Percentiles rank a stretch among this genome's conserved stretches.
Conservation (phyloP, 805 yeast species). For the Starmera pachycereana region DNA sequence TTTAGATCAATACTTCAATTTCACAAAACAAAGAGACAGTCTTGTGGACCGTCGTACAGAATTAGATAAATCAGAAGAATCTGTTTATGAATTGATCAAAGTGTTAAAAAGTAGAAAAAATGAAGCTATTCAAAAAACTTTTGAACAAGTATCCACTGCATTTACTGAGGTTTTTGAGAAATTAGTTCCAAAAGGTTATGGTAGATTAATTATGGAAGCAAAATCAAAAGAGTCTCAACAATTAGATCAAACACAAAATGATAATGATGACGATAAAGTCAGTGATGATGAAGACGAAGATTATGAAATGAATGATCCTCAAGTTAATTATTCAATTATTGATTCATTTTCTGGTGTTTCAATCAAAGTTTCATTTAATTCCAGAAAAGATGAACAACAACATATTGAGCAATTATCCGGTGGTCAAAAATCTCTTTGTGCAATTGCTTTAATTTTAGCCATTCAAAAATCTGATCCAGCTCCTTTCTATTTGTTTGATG, state of each 20-base stretch:
- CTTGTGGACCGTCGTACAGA: slow-evolving; percentile 57
- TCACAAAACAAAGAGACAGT: slow-evolving; percentile 62
- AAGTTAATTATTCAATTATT: slow-evolving; percentile 17
- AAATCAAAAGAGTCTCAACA: slow-evolving; percentile 4
- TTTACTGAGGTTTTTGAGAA: slow-evolving; percentile 68
- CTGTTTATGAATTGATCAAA: slow-evolving; percentile 63
- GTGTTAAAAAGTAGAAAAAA: slow-evolving; percentile 71
- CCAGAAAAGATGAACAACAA: slow-evolving; percentile 75
- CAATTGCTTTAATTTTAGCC: slow-evolving; percentile 86
- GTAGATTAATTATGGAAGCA: slow-evolving; percentile 52
- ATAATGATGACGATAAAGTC: slow-evolving; percentile 13
- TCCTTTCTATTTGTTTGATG: slow-evolving; percentile 93
- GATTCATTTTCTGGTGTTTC: slow-evolving; percentile 74
- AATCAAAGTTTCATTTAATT: slow-evolving; percentile 81
- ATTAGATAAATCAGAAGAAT: slow-evolving; percentile 54
- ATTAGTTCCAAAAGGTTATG: slow-evolving; percentile 78
- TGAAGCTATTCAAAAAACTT: slow-evolving; percentile 71
- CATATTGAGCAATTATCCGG: slow-evolving; percentile 89
- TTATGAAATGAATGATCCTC: slow-evolving; percentile 8
- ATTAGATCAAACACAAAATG: slow-evolving; percentile 2
- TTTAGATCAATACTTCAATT: slow-evolving; percentile 67
- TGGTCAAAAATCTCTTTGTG: slow-evolving; percentile 96
- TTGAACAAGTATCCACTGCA: slow-evolving; percentile 61
- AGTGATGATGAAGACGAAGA: slow-evolving; percentile 13
- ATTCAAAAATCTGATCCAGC: slow-evolving; percentile 95